Conservation (phyloP, 2,329 filamentous ascomycete genomes). For the Verticillium albo-atrum region DNA sequence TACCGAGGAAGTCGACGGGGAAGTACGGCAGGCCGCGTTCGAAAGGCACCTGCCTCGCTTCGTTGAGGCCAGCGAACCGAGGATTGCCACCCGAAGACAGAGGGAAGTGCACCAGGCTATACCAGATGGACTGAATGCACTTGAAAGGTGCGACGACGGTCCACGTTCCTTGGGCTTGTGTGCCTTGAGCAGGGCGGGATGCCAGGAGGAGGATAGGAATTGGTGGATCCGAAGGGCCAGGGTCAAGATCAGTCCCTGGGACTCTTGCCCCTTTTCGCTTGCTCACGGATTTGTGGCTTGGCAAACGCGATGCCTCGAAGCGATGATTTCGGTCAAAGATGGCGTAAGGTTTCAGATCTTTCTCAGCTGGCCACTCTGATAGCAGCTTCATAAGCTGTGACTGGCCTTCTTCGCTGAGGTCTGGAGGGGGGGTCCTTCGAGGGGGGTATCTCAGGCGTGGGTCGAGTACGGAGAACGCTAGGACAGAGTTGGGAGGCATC, state of each 20-base stretch:
- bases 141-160: slow-evolving; percentile 86
- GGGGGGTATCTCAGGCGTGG: slow-evolving; percentile 78
- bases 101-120: slow-evolving; percentile 76
- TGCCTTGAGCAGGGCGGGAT: slow-evolving; percentile 42
- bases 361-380: slow-evolving; percentile 64
- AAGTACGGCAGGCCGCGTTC: slow-evolving; percentile 79
- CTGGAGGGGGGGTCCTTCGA: slow-evolving; percentile 37
- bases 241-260: slow-evolving; percentile 58
- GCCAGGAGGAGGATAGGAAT: slow-evolving; percentile 74
- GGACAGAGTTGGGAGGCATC: slow-evolving; percentile 63
- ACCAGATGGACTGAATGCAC: slow-evolving; percentile 82
- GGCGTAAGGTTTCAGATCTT: slow-evolving; percentile 36
- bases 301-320: slow-evolving; percentile 58
- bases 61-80: slow-evolving; percentile 75
- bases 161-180: slow-evolving; percentile 65
- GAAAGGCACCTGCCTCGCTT: slow-evolving; percentile 76
- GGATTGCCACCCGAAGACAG: slow-evolving; percentile 76
- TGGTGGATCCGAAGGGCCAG: slow-evolving; percentile 59
- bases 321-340: slow-evolving; percentile 69
- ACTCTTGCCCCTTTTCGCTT: slow-evolving; percentile 61
- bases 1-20: slow-evolving; percentile 78
- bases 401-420: slow-evolving; percentile 29
- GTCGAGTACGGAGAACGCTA: slow-evolving; percentile 72
- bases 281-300: slow-evolving; percentile 78
- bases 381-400: slow-evolving; percentile 53